Base-by-base conservation (phyloP, 176 grass and related monocot genomes). In the Oryza brachyantha region DNA sequence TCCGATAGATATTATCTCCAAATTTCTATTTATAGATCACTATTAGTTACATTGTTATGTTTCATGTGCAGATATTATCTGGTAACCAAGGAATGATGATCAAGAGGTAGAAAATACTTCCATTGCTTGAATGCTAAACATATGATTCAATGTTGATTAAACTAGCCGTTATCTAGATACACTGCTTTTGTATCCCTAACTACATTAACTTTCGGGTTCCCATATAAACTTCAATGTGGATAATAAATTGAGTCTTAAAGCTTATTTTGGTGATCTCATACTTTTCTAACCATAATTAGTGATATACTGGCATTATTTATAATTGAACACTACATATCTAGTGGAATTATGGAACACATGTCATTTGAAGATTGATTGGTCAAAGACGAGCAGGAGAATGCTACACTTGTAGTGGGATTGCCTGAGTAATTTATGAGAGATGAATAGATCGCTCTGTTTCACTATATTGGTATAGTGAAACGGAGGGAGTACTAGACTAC, bases 41-140 rank as follows among this genome's bases (percentile, higher is more conserved):
- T 22, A 7, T 62, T 43, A 82, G 46, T 86, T n/a, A 86, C 68
- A 82, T 34, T 57, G 16, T 1, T 83, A 74, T 42, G 55, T 86
- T 90, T 86, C 27, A 31, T 45, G 61, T 59, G 43, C 83, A 90
- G 88, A 83, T 90, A 57, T 61, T 90, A 68, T 90, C 79, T 68
- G 50, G 21, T 27, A 86, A 86, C 78, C 68, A 79, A 43, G 83
- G 76, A 83, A 64, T 83, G 74, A 86, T 74, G 68, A 11, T 85
- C n/a, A 68, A 86, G 78, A 90, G 83, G 88, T 90, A 83, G 25
- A 25, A 26, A 52, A 84, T 78, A 68, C 48, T 74, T 61, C 31
- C 40, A 74, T 58, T 42, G 26, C 37, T 74, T 83, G 45, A 72
- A 77, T 73, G 54, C 16, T 71, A 25, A 58, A 70, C 4, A 70